A percentile compares a stretch with the other conserved stretches of the same genome.
Conservation (phyloP, 805 yeast species). For the Saccharomycopsis synnaedendra region DNA sequence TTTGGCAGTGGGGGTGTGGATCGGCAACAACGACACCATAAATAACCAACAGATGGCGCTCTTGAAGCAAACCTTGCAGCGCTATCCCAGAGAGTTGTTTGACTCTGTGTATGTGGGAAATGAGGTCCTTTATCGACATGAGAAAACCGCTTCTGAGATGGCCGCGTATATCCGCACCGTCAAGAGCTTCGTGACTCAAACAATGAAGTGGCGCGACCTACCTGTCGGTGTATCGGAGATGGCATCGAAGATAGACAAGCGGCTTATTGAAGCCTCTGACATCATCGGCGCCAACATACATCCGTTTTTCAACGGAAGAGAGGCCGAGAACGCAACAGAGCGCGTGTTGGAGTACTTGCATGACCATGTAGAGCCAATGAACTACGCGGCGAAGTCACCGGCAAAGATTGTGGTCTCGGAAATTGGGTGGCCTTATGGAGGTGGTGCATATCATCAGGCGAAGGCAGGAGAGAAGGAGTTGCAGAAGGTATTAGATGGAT, state of each 20-base stretch:
- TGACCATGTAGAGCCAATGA: constrained; percentile 31
- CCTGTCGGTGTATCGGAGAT: constrained; percentile 57
- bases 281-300: constrained; percentile 53
- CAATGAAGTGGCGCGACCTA: constrained; percentile 21
- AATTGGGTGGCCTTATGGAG: constrained; percentile 64
- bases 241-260: constrained; percentile 33
- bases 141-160: constrained; percentile 28
- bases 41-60: constrained; percentile 36
- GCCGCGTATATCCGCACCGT: constrained; percentile 31
- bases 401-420: constrained; percentile 40
- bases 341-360: constrained; percentile 43
- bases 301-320: constrained; percentile 56
- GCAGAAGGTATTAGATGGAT: constrained; percentile 37
- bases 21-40: constrained; percentile 32
- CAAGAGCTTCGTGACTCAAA: constrained; percentile 26
- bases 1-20: constrained; percentile 53
- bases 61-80: constrained; percentile 30
- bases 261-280: constrained; percentile 35
- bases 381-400: constrained; percentile 18
- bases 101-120: constrained; percentile 49
- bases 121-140: constrained; percentile 48
- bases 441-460: constrained; percentile 38
- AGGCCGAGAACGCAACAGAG: constrained; percentile 32
- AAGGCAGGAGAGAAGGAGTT: constrained; percentile 33
- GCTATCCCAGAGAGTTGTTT: constrained; percentile 34